Evolutionary conservation across 495 filamentous ascomycete genomes (phyloP), one percentile per base, ranked within the genome.

Genomic region (Lasiosphaeriaceae sp.): DNA sequence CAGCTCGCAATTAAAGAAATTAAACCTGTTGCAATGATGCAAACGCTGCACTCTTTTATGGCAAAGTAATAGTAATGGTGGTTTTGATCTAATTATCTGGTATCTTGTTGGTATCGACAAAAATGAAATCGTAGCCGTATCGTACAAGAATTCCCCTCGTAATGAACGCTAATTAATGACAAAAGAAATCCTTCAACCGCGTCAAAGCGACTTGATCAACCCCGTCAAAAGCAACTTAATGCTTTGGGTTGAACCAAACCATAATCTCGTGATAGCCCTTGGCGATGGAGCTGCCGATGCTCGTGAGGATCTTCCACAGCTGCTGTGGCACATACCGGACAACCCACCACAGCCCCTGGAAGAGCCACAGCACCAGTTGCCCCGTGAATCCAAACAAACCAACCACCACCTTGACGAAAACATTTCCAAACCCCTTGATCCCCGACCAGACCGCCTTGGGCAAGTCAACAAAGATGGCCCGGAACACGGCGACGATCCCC

Each of bases 171-270:
- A n/a, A n/a, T n/a, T n/a, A n/a, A 31, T 31, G 26, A 31, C 26
- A 31, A 31, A 4, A 31, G n/a, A n/a, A n/a, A n/a, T n/a, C n/a
- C n/a, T n/a, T n/a, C n/a, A n/a, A n/a, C n/a, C n/a, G n/a, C n/a
- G n/a, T n/a, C n/a, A n/a, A n/a, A n/a, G n/a, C n/a, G n/a, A n/a
- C n/a, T n/a, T n/a, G n/a, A n/a, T n/a, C n/a, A n/a, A n/a, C 39
- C 39, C 1, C 8, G n/a, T 9, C 4, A 43, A 19, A 47, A 19
- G 0, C 16, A 14, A 23, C 45, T 47, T 47, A 68, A 46, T 64
- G 60, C 65, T 77, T 76, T 11, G 75, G 75, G 34, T 76, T 70
- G 34, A 78, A 56, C 66, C 62, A 75, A 3, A 75, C 72, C 56
- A 69, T 34, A 0, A 77, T 59, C 62, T 78, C 75, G 24, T 73